Evolutionary conservation across 2,329 filamentous ascomycete genomes (phyloP).

Genomic region (Aspergillus versicolor): DNA sequence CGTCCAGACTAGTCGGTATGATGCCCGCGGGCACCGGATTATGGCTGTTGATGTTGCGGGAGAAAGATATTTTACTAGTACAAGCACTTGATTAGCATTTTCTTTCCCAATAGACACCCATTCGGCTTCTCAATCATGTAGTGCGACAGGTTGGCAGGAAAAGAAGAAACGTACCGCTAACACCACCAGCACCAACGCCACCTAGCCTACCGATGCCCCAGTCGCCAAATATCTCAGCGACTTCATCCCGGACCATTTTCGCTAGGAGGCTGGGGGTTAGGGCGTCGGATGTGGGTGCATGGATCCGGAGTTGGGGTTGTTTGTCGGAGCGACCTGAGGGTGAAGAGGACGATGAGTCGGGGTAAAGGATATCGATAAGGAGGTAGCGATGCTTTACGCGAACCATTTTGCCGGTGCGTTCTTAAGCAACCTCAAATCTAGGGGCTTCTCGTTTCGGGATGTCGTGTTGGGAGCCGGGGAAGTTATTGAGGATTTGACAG

Average conservation of each 20-base stretch:
- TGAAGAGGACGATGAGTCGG: conserved; percentile 51
- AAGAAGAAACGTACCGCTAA: conserved; percentile 57
- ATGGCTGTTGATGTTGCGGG: conserved; percentile 93
- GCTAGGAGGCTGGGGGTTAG: conserved; percentile 67
- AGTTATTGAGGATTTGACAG: background rate
- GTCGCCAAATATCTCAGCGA: conserved; percentile 78
- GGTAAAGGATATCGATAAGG: conserved; percentile 90
- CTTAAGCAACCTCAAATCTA: background rate
- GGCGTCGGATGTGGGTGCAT: conserved; percentile 72
- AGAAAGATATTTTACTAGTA: conserved; percentile 87
- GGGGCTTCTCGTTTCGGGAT: background rate
- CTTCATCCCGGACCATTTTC: conserved; percentile 67
- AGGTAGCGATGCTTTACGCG: conserved; percentile 95
- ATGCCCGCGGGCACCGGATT: conserved; percentile 74
- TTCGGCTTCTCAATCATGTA: too few relatives aligned
- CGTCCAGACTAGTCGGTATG: conserved; percentile 87
- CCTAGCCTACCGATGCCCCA: conserved; percentile 63
- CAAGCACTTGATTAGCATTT: background rate
- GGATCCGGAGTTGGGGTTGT: conserved; percentile 68
- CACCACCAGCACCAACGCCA: conserved; percentile 67
- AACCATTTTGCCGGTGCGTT: conserved; percentile 58
- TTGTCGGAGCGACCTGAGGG: conserved; percentile 26
- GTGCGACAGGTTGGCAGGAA: too few relatives aligned
- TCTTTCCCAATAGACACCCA: background rate
- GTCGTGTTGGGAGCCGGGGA: background rate